These are phyloP conservation scores for Aspergillus ostianus DNA, from an alignment of 495 filamentous ascomycete species.

Conservation along the genomic window DNA sequence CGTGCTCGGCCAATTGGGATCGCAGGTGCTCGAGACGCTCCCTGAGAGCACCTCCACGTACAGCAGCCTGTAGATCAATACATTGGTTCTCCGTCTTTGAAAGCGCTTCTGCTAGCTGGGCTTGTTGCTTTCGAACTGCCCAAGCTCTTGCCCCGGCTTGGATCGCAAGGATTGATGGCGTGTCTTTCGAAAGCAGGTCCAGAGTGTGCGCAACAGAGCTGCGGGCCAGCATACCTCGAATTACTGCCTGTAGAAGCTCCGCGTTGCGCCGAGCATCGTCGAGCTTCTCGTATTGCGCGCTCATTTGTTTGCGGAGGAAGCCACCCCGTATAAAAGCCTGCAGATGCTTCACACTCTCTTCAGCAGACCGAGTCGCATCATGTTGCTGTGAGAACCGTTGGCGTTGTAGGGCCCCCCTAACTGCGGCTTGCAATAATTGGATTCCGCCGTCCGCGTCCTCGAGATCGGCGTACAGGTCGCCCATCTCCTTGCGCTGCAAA, in stretches of 20 bases:
- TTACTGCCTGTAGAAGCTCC: constrained; percentile 44
- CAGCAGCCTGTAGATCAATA: constrained; percentile 39
- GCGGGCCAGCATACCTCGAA: constrained; percentile 54
- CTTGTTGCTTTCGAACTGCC: constrained; percentile 30
- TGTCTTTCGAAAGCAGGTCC: constrained; percentile 30
- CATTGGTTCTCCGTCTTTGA: constrained; percentile 26
- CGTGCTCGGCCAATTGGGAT: constrained; percentile 28
- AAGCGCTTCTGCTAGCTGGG: constrained; percentile 32
- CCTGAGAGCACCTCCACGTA: constrained; percentile 38
- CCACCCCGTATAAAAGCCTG: constrained; percentile 64
- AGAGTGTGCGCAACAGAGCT: constrained; percentile 36
- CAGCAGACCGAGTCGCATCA: constrained; percentile 41
- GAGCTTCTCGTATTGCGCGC: constrained; percentile 40
- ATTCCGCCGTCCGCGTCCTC: constrained; percentile 50
- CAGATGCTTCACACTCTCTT: constrained; percentile 49
- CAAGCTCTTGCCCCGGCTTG: constrained; percentile 46
- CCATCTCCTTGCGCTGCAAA: constrained; percentile 49
- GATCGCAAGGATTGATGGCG: constrained; percentile 37
- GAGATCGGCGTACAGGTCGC: constrained; percentile 46
- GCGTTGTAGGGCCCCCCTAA: constrained; percentile 53
- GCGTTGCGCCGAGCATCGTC: constrained; percentile 44
- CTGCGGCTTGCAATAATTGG: constrained; percentile 67
- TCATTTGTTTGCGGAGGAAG: constrained; percentile 33
- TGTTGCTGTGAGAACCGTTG: constrained; percentile 37
- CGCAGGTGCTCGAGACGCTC: constrained; percentile 26